Base-by-base conservation (phyloP, 2,329 filamentous ascomycete species). In the Verticillium longisporum region DNA sequence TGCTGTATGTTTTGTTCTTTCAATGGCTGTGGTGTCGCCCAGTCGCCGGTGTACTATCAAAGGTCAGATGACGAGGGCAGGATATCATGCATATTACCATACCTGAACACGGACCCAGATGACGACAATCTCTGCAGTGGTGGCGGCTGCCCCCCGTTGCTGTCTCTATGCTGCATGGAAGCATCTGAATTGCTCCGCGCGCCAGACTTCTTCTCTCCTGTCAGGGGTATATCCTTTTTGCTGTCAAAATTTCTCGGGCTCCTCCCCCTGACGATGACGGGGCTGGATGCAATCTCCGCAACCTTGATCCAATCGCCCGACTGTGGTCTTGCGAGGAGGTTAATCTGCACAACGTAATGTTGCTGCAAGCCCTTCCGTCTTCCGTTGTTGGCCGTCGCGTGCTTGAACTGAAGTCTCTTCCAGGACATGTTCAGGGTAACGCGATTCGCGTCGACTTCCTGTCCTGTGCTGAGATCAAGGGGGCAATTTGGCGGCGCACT, bases 341-440 rank as follows among this genome's bases (percentile, higher is more conserved):
- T 92, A 62, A 98, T 87, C 63, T 91, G 88, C 56, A 98, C 90
- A 1, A 96, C 84, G 72, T 97, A 98, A 73, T 97, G 93, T 73
- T 98, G 94, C 72, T 98, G 94, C 56, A 97, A 78, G 65, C 96
- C 94, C 75, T 97, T 97, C 66, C 94, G 85, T 60, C 94, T 86
- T 13, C 94, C 94, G 71, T 98, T 98, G 73, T 98, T 98, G 58
- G 94, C 94, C 0, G 94, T 98, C 1, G 94, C 94, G 68, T 97
- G 95, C 69, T 96, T 91, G 74, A 98, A 98, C 73, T 98, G 94
- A 61, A 98, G 77, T 60, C 94, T 83, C 74, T 97, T 97, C 94
- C 94, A 98, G 37, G 91, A 88, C 59, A 97, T 88, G 1, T 92
- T 90, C 61, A 97, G 86, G 45, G 86, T 90, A 9, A 94, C 87